These are phyloP conservation scores for Lupinus albus DNA, from an alignment of 306 rosid species.

Conservation along the genomic window DNA sequence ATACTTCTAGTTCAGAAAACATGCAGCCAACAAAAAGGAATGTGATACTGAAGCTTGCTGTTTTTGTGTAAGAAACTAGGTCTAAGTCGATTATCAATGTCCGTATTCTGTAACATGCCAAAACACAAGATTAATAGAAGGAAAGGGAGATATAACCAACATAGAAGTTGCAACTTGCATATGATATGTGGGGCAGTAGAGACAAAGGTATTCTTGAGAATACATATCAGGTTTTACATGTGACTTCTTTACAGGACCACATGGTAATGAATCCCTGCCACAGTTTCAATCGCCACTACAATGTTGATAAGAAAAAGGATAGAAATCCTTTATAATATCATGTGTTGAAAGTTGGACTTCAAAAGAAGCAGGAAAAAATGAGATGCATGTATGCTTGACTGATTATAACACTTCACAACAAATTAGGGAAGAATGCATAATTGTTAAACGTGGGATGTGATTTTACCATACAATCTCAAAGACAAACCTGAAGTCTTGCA, in stretches of 20 bases:
- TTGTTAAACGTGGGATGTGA: conserved; percentile 39
- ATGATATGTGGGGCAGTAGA: conserved; percentile 6
- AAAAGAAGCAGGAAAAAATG: conserved; percentile 9
- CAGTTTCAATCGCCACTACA: conserved; percentile 8
- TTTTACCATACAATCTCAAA: conserved; percentile 27
- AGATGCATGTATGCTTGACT: conserved; percentile 20
- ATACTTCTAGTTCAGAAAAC: conserved; percentile 9
- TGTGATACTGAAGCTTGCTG: neutral
- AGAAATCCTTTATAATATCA: conserved; percentile 22
- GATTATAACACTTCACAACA: conserved; percentile 27
- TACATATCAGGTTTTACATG: conserved; percentile 23
- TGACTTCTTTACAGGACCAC: neutral
- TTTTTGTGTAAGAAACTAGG: conserved; percentile 12
- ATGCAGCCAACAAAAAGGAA: conserved; percentile 32
- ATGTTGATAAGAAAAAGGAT: conserved; percentile 23
- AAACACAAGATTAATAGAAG: conserved; percentile 9
- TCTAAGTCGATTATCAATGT: neutral
- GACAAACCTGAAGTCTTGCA: conserved; percentile 79
- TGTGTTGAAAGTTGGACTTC: neutral
- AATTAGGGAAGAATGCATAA: conserved; percentile 13
- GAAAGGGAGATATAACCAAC: conserved; percentile 4
- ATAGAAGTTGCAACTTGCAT: conserved; percentile 30
- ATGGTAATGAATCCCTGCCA: neutral
- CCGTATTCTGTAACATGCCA: conserved; percentile 26
- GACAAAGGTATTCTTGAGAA: conserved; percentile 22